phyloP scores from a whole-genome alignment of 768 basidiomycete species.

The Sutorius australiensis region DNA sequence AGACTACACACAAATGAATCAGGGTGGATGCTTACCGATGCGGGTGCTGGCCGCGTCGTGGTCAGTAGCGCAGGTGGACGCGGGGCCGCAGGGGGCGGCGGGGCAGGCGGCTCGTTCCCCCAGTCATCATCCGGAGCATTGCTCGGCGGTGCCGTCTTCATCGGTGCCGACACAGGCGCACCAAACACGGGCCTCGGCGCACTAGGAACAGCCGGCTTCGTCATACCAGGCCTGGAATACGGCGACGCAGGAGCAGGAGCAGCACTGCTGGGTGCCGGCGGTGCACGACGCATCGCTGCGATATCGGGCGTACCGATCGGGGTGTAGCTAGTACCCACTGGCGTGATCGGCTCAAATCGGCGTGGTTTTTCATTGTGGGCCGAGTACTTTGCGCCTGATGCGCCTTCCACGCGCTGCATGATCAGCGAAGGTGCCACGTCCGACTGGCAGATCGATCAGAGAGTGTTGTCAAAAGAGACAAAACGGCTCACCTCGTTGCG shows the following conservation, averaged over 20 bases:
- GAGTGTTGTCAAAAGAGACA: conserved; percentile 13
- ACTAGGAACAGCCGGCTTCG: conserved; percentile 36
- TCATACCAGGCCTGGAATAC: background rate
- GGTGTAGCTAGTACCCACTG: conserved; percentile 72
- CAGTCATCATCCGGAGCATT: conserved; percentile 56
- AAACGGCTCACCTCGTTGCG: conserved; percentile 64
- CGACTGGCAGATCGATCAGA: conserved; percentile 40
- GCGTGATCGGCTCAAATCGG: conserved; percentile 73
- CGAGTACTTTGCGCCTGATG: conserved; percentile 89
- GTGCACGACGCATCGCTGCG: conserved; percentile 48
- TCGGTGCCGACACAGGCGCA: conserved; percentile 40
- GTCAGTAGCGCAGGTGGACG: conserved; percentile 47
- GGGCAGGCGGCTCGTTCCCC: conserved; percentile 48
- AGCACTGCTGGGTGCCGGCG: conserved; percentile 24
- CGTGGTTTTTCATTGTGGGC: conserved; percentile 74
- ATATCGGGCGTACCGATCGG: conserved; percentile 78
- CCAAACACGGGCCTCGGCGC: conserved; percentile 49
- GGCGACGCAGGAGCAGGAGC: background rate
- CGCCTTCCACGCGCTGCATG: conserved; percentile 82
- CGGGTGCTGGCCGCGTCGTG: conserved; percentile 37
- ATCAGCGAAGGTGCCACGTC: conserved; percentile 80
- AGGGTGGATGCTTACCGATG: conserved; percentile 32
- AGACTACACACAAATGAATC: too few relatives aligned
- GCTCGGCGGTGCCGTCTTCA: conserved; percentile 36
- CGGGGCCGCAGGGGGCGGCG: conserved; percentile 42